A percentile compares a stretch with the other conserved stretches of the same genome.
These are phyloP conservation scores for Trichomonas tenax DNA, from an alignment of 208 protist genomes.

Conservation along the genomic window DNA sequence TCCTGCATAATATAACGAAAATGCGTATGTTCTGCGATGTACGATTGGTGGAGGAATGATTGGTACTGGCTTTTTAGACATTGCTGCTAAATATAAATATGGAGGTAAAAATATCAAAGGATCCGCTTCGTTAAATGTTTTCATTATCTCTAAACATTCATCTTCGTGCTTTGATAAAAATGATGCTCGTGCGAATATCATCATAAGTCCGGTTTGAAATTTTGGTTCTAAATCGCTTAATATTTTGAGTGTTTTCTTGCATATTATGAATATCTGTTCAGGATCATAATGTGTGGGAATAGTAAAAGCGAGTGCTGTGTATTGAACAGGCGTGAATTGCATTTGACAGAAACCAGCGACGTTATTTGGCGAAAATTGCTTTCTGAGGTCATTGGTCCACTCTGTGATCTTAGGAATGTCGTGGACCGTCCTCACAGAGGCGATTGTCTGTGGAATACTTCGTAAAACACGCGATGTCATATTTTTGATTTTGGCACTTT, in stretches of 20 bases:
- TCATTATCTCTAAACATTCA: neutral
- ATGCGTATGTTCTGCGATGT: neutral
- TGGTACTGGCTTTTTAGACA: neutral
- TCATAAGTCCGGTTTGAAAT: neutral
- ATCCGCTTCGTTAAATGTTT: neutral
- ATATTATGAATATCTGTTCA: neutral
- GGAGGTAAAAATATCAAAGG: neutral
- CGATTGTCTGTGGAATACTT: neutral
- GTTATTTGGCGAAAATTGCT: neutral
- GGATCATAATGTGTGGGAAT: neutral
- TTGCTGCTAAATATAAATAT: neutral
- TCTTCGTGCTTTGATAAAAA: neutral
- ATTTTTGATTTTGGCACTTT: neutral
- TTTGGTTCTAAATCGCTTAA: neutral
- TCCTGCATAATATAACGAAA: neutral
- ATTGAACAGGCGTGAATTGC: neutral
- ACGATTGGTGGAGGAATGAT: neutral
- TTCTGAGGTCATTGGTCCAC: neutral
- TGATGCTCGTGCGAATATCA: neutral
- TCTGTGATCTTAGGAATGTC: neutral
- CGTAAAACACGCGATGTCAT: neutral
- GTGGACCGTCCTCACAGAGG: neutral
- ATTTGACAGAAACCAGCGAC: neutral
- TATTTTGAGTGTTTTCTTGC: neutral
- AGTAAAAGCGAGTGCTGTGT: neutral